Evolutionary conservation across 768 basidiomycete species (phyloP).

Genomic region (Suillus sp.): DNA sequence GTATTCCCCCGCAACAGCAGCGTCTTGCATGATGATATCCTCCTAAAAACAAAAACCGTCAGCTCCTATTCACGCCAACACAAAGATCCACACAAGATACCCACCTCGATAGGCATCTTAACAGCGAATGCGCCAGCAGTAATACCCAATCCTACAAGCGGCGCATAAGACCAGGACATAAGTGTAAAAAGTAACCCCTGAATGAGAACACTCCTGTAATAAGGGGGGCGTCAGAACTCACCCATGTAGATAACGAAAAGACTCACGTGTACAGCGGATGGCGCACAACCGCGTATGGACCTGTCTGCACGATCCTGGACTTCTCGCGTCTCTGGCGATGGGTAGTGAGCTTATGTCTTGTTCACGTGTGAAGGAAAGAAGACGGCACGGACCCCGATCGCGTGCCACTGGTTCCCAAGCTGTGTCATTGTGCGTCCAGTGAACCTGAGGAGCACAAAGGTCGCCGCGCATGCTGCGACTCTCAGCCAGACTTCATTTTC

Average conservation of each 20-base stretch:
- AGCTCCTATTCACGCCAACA: not conserved
- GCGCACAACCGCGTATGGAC: constrained; percentile 40
- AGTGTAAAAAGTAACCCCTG: not conserved
- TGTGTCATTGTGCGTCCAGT: constrained; percentile 16
- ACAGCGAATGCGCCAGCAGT: constrained; percentile 29
- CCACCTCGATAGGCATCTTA: constrained; percentile 40
- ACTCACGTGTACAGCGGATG: constrained; percentile 40
- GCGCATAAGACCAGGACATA: constrained; percentile 37
- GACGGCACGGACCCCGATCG: constrained; percentile 32
- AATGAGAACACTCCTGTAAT: not conserved
- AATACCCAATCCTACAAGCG: constrained; percentile 29
- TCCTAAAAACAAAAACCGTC: constrained; percentile 24
- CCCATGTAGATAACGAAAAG: not conserved
- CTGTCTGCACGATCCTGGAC: constrained; percentile 28
- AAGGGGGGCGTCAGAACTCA: not conserved
- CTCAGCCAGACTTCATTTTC: constrained; percentile 29
- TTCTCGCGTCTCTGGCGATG: constrained; percentile 32
- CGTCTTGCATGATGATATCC: constrained; percentile 30
- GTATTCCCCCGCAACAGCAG: constrained; percentile 29
- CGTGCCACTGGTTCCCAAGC: constrained; percentile 34
- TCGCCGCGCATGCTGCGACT: constrained; percentile 30
- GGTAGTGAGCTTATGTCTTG: not conserved
- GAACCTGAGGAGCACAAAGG: constrained; percentile 22
- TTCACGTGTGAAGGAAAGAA: not conserved
- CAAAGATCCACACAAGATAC: not conserved